phyloP scores from a whole-genome alignment of 345 rosid genomes.

The Gossypium stocksii region DNA sequence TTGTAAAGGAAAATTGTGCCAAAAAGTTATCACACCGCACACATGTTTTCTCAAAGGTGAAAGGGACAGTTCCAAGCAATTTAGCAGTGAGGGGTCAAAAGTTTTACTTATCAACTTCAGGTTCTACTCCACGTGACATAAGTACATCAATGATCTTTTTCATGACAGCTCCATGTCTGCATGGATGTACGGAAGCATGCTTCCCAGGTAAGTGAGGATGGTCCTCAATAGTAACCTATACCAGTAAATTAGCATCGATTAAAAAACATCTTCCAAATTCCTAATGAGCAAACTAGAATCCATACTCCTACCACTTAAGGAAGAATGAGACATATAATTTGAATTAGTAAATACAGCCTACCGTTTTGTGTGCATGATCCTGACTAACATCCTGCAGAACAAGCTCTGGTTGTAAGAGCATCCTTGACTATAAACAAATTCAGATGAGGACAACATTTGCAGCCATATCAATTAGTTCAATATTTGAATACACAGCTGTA shows the following conservation, averaged over 20 bases:
- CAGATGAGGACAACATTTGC: neutral
- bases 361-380: conserved; percentile 93
- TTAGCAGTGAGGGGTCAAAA: neutral
- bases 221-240: conserved; percentile 92
- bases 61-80: neutral
- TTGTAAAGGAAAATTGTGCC: neutral
- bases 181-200: conserved; percentile 99
- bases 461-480: neutral
- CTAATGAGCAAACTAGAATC: neutral
- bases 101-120: conserved; percentile 93
- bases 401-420: conserved; percentile 80
- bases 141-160: conserved; percentile 94
- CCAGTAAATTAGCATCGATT: neutral
- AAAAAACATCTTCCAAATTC: neutral
- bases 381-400: conserved; percentile 92
- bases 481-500: neutral
- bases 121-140: conserved; percentile 96
- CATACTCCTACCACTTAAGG: neutral
- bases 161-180: conserved; percentile 99
- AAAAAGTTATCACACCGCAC: neutral
- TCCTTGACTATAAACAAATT: conserved; percentile 57
- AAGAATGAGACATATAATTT: neutral
- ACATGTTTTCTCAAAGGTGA: neutral
- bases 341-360: conserved; percentile 16
- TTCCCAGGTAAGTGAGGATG: conserved; percentile 98